Evolutionary conservation across 2,329 filamentous ascomycete species (phyloP).

Genomic region (Phoma sp.): DNA sequence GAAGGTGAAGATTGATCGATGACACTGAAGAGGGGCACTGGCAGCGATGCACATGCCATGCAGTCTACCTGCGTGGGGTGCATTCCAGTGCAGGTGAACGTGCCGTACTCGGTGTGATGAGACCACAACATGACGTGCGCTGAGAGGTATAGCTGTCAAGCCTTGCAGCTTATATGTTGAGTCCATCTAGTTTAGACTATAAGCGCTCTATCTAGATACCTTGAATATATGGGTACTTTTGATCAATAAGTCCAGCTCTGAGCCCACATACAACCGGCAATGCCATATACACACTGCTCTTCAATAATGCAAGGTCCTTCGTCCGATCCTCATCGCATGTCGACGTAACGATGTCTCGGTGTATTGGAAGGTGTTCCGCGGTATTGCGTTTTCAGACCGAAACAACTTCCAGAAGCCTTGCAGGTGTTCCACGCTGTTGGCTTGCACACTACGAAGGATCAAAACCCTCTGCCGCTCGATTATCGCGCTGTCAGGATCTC

Average conservation of each 20-base stretch:
- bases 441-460: background rate
- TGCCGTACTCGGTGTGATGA: background rate
- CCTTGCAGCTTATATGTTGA: no score
- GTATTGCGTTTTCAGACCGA: constrained; percentile 6
- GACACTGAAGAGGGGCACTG: background rate
- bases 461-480: constrained; percentile 12
- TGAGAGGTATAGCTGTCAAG: no score
- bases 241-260: background rate
- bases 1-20: background rate
- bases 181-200: no score
- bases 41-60: background rate
- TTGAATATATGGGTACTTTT: no score
- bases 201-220: no score
- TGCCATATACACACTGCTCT: background rate
- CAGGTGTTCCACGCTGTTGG: constrained; percentile 20
- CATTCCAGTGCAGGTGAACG: background rate
- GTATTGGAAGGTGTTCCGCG: background rate
- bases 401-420: constrained; percentile 35
- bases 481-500: constrained; percentile 19
- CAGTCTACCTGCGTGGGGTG: background rate
- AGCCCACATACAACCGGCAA: no score
- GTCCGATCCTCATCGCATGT: background rate
- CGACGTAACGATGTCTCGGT: background rate
- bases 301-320: background rate
- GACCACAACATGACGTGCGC: no score